Evolutionary conservation across 495 filamentous ascomycete genomes (phyloP), one percentile per base, ranked within the genome.

Genomic region (Cenococcum geophilum): DNA sequence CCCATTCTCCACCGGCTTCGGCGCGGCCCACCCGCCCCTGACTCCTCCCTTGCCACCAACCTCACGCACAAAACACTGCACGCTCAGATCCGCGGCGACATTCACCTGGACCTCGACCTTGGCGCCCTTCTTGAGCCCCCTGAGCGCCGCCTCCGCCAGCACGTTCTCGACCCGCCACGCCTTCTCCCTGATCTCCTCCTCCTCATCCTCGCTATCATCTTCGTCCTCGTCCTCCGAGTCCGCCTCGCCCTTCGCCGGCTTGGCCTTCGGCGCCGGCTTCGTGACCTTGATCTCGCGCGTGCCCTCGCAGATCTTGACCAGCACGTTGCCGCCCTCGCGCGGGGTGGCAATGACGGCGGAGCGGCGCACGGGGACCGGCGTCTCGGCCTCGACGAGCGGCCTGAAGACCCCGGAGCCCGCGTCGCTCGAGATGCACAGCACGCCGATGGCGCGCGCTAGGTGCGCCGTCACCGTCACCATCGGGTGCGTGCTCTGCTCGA

Each of bases 51-150:
- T 90, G 35, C 84, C 87, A 57, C 91, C 91, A 37, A 95, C 85
- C 72, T 96, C 91, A 60, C 91, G 81, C 59, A 86, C 86, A 23
- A 90, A 87, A 67, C 96, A 79, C 60, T 86, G 87, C 61, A 96
- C 79, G 59, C 77, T 78, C 52, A 96, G 75, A 73, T 97, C 91
- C 18, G 80, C 80, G 45, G 80, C 82, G 58, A 97, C 88, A 67
- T 90, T 92, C 61, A 98, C 80, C 71, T 87, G 92, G 51, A 97
- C 84, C 80, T 97, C 93, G 63, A 97, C 85, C 79, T 93, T 96
- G 64, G 82, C 80, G 40, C 89, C 89, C 79, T 91, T 92, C 83
- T 89, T 90, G 58, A 91, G 83, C 59, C 79, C 88, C 74, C 80
- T 86, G 68, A 97, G 73, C 34, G 85, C 87, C 11, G 89, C 88